phyloP scores from a whole-genome alignment of 1,284 basidiomycete genomes.

The Moniliophthora roreri region DNA sequence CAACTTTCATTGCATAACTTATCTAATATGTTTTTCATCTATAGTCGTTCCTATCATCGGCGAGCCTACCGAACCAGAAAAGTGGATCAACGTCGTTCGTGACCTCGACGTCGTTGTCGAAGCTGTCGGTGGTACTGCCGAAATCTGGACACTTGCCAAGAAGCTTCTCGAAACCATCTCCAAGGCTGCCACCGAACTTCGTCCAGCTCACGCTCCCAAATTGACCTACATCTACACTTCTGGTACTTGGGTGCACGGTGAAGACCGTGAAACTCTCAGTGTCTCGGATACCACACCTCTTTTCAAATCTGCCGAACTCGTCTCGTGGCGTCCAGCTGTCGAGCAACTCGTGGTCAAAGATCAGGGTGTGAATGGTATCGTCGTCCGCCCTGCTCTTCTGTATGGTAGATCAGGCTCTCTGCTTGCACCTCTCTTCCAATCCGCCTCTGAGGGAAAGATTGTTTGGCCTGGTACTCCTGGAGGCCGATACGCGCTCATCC shows the following conservation, averaged over 20 bases:
- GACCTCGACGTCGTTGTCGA: slow-evolving; percentile 49
- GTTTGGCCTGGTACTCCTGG: slow-evolving; percentile 40
- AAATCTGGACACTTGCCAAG: slow-evolving; percentile 14
- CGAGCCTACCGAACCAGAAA: slow-evolving; percentile 32
- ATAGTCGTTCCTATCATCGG: slow-evolving; percentile 49
- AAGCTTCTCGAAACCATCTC: slow-evolving; percentile 35
- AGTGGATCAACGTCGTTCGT: slow-evolving; percentile 40
- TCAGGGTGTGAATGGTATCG: slow-evolving; percentile 43
- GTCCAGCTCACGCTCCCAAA: slow-evolving; percentile 35
- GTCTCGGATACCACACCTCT: slow-evolving; percentile 37
- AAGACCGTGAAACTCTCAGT: slow-evolving; percentile 29
- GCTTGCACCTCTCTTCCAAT: slow-evolving; percentile 37
- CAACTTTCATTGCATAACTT: neutral
- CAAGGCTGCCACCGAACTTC: slow-evolving; percentile 28
- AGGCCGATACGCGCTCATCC: slow-evolving; percentile 41
- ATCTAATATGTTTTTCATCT: neutral
- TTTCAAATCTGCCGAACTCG: slow-evolving; percentile 26
- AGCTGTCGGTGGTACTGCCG: slow-evolving; percentile 38
- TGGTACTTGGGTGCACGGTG: slow-evolving; percentile 48
- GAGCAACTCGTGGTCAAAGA: slow-evolving; percentile 36
- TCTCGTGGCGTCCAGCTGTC: slow-evolving; percentile 34
- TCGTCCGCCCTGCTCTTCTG: slow-evolving; percentile 47
- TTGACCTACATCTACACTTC: slow-evolving; percentile 53
- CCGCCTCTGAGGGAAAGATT: slow-evolving; percentile 31
- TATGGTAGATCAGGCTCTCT: slow-evolving; percentile 49